A percentile compares a stretch with the other conserved stretches of the same genome.
Conservation (phyloP, 2,329 filamentous ascomycete genomes). For the Aspergillus phoenicis region DNA sequence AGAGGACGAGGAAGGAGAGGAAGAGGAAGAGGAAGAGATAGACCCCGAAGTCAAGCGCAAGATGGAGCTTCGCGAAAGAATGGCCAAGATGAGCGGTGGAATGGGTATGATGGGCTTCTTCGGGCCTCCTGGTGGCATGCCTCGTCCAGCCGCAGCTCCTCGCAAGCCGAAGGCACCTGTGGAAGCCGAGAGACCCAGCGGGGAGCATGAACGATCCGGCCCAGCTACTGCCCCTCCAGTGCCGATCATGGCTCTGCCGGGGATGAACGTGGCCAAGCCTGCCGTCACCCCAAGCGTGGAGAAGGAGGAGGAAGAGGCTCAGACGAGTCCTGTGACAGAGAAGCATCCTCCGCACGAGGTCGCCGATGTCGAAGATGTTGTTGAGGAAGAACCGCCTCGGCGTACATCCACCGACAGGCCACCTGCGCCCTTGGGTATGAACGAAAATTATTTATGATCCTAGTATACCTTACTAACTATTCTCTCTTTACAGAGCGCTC, state of each 20-base stretch:
- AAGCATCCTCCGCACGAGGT: conserved; percentile 50
- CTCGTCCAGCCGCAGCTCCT: conserved; percentile 40
- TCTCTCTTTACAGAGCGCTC: conserved; percentile 44
- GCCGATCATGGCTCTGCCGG: conserved; percentile 67
- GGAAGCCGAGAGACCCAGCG: conserved; percentile 38
- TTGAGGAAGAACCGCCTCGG: conserved; percentile 36
- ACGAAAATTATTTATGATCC: background rate
- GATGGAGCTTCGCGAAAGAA: conserved; percentile 87
- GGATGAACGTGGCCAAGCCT: conserved; percentile 62
- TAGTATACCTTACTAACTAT: conserved; percentile 1
- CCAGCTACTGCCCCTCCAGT: conserved; percentile 46
- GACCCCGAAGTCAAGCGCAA: conserved; percentile 84
- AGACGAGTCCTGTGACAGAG: conserved; percentile 45
- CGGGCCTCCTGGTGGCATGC: conserved; percentile 66
- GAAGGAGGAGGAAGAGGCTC: conserved; percentile 55
- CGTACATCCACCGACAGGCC: conserved; percentile 46
- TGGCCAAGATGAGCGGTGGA: conserved; percentile 98
- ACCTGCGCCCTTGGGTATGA: conserved; percentile 56
- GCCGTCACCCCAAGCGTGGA: conserved; percentile 49
- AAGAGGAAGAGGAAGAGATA: conserved; percentile 80
- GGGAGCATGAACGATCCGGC: conserved; percentile 35
- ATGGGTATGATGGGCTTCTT: conserved; percentile 98
- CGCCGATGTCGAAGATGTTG: conserved; percentile 58
- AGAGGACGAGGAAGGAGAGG: conserved; percentile 60
- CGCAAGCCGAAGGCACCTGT: conserved; percentile 54